phyloP scores from a whole-genome alignment of 192 early-diverging fungal species.

The Backusella luteola region DNA sequence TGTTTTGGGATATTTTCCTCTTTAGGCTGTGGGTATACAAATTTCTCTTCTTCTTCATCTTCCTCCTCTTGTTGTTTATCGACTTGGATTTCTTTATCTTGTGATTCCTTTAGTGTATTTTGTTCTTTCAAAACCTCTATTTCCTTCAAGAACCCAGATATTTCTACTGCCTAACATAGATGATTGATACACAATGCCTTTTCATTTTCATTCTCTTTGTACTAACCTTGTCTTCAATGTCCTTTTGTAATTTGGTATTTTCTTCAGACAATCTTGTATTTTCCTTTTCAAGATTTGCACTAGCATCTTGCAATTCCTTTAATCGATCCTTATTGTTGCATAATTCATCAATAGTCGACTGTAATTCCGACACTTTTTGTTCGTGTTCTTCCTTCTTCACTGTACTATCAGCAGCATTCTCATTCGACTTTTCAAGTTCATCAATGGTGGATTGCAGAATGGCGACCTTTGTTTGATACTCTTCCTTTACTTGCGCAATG shows the following conservation, averaged over 20 bases:
- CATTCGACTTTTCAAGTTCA: neutral
- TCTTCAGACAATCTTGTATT: neutral
- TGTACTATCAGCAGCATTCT: neutral
- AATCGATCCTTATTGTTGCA: neutral
- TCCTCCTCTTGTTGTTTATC: slow-evolving; percentile 21
- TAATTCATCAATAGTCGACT: neutral
- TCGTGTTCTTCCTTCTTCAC: neutral
- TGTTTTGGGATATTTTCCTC: slow-evolving; percentile 8
- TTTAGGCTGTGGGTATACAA: slow-evolving; percentile 25
- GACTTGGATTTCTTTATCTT: neutral
- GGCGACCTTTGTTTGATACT: neutral
- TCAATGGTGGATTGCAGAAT: neutral
- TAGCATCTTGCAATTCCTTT: neutral
- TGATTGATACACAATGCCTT: neutral
- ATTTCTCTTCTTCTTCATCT: slow-evolving; percentile 24
- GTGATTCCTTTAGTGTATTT: neutral
- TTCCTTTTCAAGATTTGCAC: neutral
- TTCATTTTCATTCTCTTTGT: neutral
- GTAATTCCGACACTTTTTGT: neutral
- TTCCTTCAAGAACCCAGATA: neutral
- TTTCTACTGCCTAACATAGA: neutral
- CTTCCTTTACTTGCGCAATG: neutral
- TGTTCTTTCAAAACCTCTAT: neutral
- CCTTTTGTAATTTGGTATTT: slow-evolving; percentile 6
- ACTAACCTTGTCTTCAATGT: neutral